A percentile compares a stretch with the other conserved stretches of the same genome.
phyloP scores from a whole-genome alignment of 73 alveolate genomes.

The Tetrahymena thermophila region DNA sequence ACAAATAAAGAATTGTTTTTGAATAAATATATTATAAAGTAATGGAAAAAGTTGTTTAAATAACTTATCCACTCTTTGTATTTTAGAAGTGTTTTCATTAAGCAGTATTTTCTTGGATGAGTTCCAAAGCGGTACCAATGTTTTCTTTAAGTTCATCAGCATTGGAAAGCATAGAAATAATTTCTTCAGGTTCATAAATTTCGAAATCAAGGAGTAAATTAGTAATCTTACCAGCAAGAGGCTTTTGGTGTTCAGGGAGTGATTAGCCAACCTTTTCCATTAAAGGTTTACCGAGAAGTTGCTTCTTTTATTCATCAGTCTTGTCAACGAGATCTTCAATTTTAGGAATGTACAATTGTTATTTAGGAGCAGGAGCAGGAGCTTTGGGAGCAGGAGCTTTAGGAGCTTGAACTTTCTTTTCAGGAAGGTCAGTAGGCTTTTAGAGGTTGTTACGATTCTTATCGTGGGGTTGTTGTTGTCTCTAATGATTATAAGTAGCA shows the following conservation, averaged over 20 bases:
- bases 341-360: background rate
- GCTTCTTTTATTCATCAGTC: background rate
- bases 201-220: background rate
- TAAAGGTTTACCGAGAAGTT: background rate
- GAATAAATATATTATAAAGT: background rate
- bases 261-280: background rate
- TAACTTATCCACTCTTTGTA: background rate
- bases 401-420: background rate
- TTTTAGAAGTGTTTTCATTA: background rate
- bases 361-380: background rate
- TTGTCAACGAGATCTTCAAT: background rate
- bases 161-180: background rate
- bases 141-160: background rate
- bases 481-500: background rate
- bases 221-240: background rate
- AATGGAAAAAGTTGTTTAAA: background rate
- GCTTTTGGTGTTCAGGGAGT: background rate
- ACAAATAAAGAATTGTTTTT: background rate
- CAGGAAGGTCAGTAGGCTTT: background rate
- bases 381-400: background rate
- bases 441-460: background rate
- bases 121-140: background rate
- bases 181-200: background rate
- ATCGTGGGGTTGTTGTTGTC: background rate
- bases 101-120: background rate